Percentiles rank a stretch among this genome's conserved stretches.
These are phyloP conservation scores for Quercus dentata DNA, from an alignment of 306 rosid species.

Conservation along the genomic window DNA sequence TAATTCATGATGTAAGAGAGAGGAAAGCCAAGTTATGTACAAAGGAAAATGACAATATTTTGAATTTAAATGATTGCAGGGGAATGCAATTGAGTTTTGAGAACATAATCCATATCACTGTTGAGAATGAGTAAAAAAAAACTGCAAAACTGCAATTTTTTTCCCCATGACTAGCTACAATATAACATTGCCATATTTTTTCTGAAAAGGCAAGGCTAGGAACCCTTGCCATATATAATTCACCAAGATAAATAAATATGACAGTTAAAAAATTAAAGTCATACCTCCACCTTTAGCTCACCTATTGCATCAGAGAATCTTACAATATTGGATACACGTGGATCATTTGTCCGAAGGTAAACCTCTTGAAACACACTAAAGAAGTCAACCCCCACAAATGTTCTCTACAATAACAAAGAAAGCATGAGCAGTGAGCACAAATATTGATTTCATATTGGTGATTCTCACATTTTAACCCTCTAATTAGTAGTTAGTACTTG, in stretches of 20 bases:
- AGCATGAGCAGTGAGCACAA: conserved; percentile 19
- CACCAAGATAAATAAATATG: not conserved
- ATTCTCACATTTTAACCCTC: not conserved
- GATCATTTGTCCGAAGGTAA: conserved; percentile 74
- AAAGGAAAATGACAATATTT: not conserved
- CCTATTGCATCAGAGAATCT: conserved; percentile 89
- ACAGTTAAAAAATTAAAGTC: not conserved
- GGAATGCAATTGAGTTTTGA: not conserved
- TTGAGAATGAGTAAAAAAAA: not conserved
- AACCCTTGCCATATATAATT: not conserved
- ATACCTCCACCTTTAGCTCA: conserved; percentile 98
- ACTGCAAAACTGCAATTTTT: not conserved
- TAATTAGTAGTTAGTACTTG: not conserved
- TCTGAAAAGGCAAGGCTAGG: not conserved
- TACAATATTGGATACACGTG: conserved; percentile 77
- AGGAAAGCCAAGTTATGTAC: not conserved
- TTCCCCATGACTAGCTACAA: not conserved
- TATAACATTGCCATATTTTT: not conserved
- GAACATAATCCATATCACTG: no score
- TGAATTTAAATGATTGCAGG: not conserved
- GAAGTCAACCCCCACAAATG: conserved; percentile 92
- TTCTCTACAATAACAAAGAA: conserved; percentile 56
- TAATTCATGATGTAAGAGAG: not conserved
- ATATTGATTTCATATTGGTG: not conserved
- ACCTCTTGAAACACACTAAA: conserved; percentile 93